Conservation (phyloP, 371 early-diverging fungal species). For the Fennellomyces sp. region DNA sequence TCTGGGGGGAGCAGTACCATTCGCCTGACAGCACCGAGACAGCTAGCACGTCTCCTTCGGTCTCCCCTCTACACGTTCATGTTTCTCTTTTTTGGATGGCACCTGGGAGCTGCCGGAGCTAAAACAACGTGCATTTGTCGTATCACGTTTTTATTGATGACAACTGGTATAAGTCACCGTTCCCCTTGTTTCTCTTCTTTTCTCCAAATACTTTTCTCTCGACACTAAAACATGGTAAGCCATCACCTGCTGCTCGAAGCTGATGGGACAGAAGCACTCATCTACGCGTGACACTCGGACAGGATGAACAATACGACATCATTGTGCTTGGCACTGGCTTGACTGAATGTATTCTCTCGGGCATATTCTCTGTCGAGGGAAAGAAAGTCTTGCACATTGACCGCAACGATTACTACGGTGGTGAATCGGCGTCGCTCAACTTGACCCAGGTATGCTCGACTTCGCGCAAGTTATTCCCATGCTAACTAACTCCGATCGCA, state of each 20-base stretch:
- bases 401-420: conserved; percentile 98
- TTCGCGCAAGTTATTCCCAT: background rate
- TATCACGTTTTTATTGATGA: background rate
- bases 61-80: background rate
- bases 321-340: conserved; percentile 99
- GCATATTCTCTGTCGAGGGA: conserved; percentile 96
- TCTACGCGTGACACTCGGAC: background rate
- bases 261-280: background rate
- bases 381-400: conserved; percentile 99
- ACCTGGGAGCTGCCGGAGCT: conserved; percentile 2
- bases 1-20: too few relatives aligned
- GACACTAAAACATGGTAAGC: conserved; percentile 6
- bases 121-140: conserved; percentile 6
- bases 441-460: conserved; percentile 77
- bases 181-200: background rate
- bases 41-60: too few relatives aligned
- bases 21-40: too few relatives aligned
- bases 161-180: background rate
- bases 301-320: conserved; percentile 94
- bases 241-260: background rate
- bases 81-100: background rate
- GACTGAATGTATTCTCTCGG: conserved; percentile 99
- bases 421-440: conserved; percentile 93
- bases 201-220: background rate
- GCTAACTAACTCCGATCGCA: conserved; percentile 1